Evolutionary conservation across 805 yeast genomes (phyloP), one percentile per base, ranked within the genome.

Genomic region (Sugiyamaella chiloensis): DNA sequence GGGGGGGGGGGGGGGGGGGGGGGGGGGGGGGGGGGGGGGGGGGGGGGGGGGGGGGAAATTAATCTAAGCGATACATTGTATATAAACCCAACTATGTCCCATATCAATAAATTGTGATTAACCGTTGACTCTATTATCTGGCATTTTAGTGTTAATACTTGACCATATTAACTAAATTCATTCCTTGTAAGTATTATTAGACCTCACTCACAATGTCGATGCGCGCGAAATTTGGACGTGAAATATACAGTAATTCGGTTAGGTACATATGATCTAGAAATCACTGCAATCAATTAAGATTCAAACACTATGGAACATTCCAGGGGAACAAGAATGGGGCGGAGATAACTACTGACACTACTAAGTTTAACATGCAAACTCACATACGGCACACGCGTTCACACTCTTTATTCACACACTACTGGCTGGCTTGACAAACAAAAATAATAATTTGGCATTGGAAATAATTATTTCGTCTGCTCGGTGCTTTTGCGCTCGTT

Each of bases 151-250:
- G 12, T 19, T 4, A 16, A 12, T n/a, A n/a, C n/a, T n/a, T n/a
- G n/a, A n/a, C n/a, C n/a, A 16, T 34, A 34, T 34, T 34, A 34
- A 34, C 37, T 34, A 34, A 11, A 34, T 34, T 34, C 37, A 34
- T 16, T 34, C 37, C 37, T 34, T 34, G 37, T 34, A 34, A 34
- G 37, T 34, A 34, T 34, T 14, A 8, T 26, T 8, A 11, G 9
- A 26, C 9, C 29, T 26, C 9, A 26, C 29, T 26, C 9, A 11
- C 29, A 11, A 26, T 26, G 7, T 26, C 29, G 29, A 26, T 11
- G 11, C 29, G 11, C 11, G 7, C 9, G 7, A 8, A 7, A 11
- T 11, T 8, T 26, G 29, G 7, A 8, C 29, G 11, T 8, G 11
- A 26, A 26, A 11, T 11, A 26, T 11, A 26, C 29, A 26, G 9